Evolutionary conservation across 1,284 basidiomycete species (phyloP).

Genomic region (Apiotrichum gamsii): DNA sequence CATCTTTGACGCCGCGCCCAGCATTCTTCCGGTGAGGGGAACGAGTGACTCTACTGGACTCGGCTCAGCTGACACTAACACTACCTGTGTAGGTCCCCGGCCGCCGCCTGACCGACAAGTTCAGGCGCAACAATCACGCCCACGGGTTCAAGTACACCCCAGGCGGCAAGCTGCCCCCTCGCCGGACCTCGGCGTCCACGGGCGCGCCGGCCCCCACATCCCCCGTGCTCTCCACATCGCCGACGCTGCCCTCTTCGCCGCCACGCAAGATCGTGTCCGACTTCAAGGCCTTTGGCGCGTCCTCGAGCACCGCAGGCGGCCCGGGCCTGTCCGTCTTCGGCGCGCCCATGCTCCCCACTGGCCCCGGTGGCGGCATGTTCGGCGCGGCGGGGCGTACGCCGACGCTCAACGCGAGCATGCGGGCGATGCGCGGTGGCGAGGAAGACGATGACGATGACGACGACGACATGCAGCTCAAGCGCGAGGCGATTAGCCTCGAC

Average conservation of each 20-base stretch:
- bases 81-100: slow-evolving; percentile 64
- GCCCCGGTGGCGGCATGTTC: slow-evolving; percentile 48
- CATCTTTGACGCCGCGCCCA: slow-evolving; percentile 67
- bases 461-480: slow-evolving; percentile 57
- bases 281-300: slow-evolving; percentile 81
- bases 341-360: slow-evolving; percentile 39
- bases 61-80: not conserved
- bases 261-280: slow-evolving; percentile 78
- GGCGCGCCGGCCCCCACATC: not conserved
- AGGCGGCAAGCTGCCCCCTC: slow-evolving; percentile 53
- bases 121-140: slow-evolving; percentile 49
- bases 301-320: slow-evolving; percentile 4
- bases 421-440: slow-evolving; percentile 50
- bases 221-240: slow-evolving; percentile 23
- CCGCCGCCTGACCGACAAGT: slow-evolving; percentile 89
- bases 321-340: slow-evolving; percentile 45
- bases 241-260: slow-evolving; percentile 49
- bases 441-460: slow-evolving; percentile 58
- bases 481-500: slow-evolving; percentile 77
- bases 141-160: slow-evolving; percentile 52
- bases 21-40: slow-evolving; percentile 74
- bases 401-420: slow-evolving; percentile 29
- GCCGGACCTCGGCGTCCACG: slow-evolving; percentile 43
- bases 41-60: too few species aligned
- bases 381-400: slow-evolving; percentile 35